These are phyloP conservation scores for Paracoccidioides brasiliensis DNA, from an alignment of 2,329 filamentous ascomycete genomes.

Conservation along the genomic window DNA sequence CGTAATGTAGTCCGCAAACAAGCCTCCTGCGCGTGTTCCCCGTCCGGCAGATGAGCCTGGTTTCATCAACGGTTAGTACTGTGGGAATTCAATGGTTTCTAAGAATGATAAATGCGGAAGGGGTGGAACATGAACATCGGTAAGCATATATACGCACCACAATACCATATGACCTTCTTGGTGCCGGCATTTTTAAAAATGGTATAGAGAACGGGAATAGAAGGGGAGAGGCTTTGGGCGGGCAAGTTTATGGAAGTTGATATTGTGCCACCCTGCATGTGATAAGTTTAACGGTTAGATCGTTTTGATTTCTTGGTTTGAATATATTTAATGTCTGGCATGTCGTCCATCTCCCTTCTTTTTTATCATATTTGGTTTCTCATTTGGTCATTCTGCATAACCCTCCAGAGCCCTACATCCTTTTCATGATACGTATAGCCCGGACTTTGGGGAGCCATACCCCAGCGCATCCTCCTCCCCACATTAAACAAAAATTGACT, in stretches of 20 bases:
- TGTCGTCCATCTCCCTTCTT: neutral
- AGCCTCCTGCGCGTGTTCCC: slow-evolving; percentile 41
- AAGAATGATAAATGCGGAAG: neutral
- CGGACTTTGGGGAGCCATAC: neutral
- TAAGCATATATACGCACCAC: slow-evolving; percentile 21
- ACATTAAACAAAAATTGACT: neutral
- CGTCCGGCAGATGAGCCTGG: slow-evolving; percentile 43
- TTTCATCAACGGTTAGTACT: neutral
- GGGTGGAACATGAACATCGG: too few species aligned
- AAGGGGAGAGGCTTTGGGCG: slow-evolving; percentile 28
- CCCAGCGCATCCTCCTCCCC: neutral
- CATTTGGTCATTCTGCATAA: neutral
- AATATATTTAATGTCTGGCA: neutral
- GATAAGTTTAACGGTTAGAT: neutral
- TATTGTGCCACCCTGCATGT: slow-evolving; percentile 47
- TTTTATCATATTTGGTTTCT: neutral
- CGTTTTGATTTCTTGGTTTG: neutral
- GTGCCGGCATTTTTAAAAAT: slow-evolving; percentile 20
- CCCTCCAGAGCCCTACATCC: too few species aligned
- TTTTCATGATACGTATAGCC: too few species aligned
- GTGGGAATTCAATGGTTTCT: neutral
- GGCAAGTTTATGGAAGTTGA: slow-evolving; percentile 39
- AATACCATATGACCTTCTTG: slow-evolving; percentile 29
- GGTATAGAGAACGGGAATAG: slow-evolving; percentile 24
- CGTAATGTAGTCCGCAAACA: slow-evolving; percentile 42